Evolutionary conservation across 2,329 filamentous ascomycete genomes (phyloP), one percentile per base, ranked within the genome.

Genomic region (Trichoderma sp.): DNA sequence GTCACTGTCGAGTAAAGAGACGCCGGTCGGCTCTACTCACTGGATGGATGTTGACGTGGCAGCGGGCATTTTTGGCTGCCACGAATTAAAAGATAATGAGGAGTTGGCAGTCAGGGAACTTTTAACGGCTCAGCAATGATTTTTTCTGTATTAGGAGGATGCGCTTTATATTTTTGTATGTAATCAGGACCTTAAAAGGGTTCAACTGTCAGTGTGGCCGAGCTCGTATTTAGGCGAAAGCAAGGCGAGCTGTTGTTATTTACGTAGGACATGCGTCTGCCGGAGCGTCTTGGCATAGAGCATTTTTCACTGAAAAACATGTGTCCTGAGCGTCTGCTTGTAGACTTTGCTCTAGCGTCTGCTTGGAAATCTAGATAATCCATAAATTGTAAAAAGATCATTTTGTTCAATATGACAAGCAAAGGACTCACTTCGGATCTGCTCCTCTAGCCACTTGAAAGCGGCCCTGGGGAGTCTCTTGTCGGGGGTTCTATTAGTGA

Each of bases 401-500:
- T 43, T 6, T 23, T 63, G 15, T 63, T n/a, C 12, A 30, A 7
- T n/a, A 26, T 34, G 15, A 4, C 13, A 7, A 28, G 20, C 20
- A 43, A 39, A 43, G 9, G n/a, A 81, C 88, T 72, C 81, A 93
- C 92, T 95, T 76, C 88, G 87, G 76, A 98, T 92, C 80, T 99
- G 95, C 61, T 90, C 84, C 77, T 93, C 84, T 1, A 99, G 87
- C 96, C 96, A 99, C 63, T 86, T 86, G 82, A 93, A 97, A 36
- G 94, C 96, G 70, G 87, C 87, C 76, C 94, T 89, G 30, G 90
- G 97, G 72, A 99, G 86, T 80, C 95, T 94, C 90, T 98, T 97
- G 73, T 97, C 90, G 8, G 94, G 93, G 1, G 96, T 99, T 65
- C 96, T 92, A 80, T 99, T 99, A 66, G 94, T 98, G 83, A 97